Percentiles rank a stretch among this genome's conserved stretches.
Evolutionary conservation across 495 filamentous ascomycete species (phyloP).

Genomic region (Xylaria bambusicola): DNA sequence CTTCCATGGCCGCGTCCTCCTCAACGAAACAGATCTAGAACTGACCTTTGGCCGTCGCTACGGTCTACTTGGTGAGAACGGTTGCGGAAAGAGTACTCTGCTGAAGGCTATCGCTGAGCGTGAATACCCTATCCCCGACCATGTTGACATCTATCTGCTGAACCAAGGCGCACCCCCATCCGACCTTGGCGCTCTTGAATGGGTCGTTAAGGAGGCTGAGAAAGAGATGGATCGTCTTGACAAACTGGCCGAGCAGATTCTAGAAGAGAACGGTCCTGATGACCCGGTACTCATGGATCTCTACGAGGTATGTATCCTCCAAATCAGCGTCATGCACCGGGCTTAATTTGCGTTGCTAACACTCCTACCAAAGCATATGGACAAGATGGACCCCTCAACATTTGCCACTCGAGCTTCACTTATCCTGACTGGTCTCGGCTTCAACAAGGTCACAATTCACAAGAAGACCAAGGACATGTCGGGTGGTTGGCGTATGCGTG

Average conservation of each 20-base stretch:
- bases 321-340: not conserved
- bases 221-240: constrained; percentile 89
- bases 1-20: constrained; percentile 96
- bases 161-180: constrained; percentile 95
- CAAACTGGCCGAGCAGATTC: constrained; percentile 80
- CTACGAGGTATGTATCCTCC: constrained; percentile 74
- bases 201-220: constrained; percentile 95
- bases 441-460: constrained; percentile 94
- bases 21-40: constrained; percentile 90
- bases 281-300: constrained; percentile 89
- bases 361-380: constrained; percentile 73
- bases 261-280: constrained; percentile 91
- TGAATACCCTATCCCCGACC: constrained; percentile 94
- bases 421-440: constrained; percentile 97
- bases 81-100: constrained; percentile 95
- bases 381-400: constrained; percentile 99
- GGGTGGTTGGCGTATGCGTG: constrained; percentile 99
- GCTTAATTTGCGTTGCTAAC: constrained; percentile 19
- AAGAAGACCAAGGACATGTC: constrained; percentile 99
- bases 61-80: constrained; percentile 96
- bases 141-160: constrained; percentile 96
- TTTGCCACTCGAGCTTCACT: constrained; percentile 94
- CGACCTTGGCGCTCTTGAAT: constrained; percentile 89
- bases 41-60: constrained; percentile 92
- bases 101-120: constrained; percentile 92